Evolutionary conservation across 371 early-diverging fungal genomes (phyloP), one percentile per base, ranked within the genome.

Genomic region (Lichtheimia hyalospora): DNA sequence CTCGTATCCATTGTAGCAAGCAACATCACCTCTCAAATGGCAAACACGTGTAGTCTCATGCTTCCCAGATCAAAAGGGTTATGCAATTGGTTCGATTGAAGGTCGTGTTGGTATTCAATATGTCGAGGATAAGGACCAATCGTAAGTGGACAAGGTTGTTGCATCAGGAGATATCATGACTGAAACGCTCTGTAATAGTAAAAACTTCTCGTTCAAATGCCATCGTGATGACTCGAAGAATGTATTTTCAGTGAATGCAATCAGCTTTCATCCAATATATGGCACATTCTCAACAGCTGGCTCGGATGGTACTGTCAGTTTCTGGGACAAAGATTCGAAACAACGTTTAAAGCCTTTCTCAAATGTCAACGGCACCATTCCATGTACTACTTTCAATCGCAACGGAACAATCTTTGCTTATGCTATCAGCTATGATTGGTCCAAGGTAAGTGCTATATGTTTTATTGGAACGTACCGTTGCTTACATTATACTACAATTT

Each of bases 351-450:
- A 94, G 74, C 67, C 80, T 8, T 85, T 89, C 66, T 55, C 66
- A 46, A 82, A 83, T 49, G 69, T 80, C 27, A 84, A 84, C 21
- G 76, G 68, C 3, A 91, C 93, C 12, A 90, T 99, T 51, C 71
- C 92, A 2, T 77, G 88, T 44, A 85, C 93, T 5, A 83, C 92
- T 0, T 97, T 97, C 71, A 96, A 91, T 68, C 79, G 86, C 24
- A 91, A 89, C 44, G 98, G 98, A 34, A 82, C 75, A 25, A 92
- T 96, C 54, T 95, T 96, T 69, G 97, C 97, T 13, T 98, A 98
- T 69, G 95, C 94, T 2, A 81, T 89, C 16, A 88, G 94, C 27
- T 97, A 99, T 70, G 99, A 99, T 74, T 99, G 99, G 99, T 82
- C 87, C 70, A 97, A 96, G 84, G 99, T 84, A 85, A 76, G 56